Evolutionary conservation across 352 stramenopile genomes (phyloP), one percentile per base, ranked within the genome.

Genomic region (Plasmopara muralis): DNA sequence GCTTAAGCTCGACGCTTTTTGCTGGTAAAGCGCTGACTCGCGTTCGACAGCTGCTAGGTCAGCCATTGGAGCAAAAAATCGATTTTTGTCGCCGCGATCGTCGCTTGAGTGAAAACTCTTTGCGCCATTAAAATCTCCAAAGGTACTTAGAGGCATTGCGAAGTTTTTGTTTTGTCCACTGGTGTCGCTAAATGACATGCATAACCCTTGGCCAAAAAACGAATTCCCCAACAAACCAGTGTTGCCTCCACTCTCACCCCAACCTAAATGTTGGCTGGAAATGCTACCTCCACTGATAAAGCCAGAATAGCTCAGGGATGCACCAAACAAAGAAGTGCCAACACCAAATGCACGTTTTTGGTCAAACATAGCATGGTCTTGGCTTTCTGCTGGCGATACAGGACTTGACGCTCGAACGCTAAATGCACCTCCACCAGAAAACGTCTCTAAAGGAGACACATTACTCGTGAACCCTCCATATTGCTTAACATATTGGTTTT

Each of bases 41-140:
- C 68, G 74, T 53, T 92, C 82, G 9, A 92, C 66, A 15, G 79
- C 82, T 6, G 66, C 77, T 68, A 92, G 66, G 44, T 89, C 77
- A 29, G 68, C 57, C 76, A 90, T 83, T 10, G 71, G 60, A 8
- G 62, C 64, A 57, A 83, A 87, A 6, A 54, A 7, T 31, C 14
- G 48, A 48, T 47, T 63, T 10, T 55, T 48, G 6, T 40, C 31
- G 12, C 31, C 50, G 28, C 28, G 50, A 31, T 38, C 64, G 25
- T 28, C 28, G 25, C 43, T 25, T 33, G 59, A 57, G 2, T 25
- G 41, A 30, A 53, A 43, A 14, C 30, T 51, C 16, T 53, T 49
- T 14, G 31, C 14, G 13, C 28, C 44, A 16, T 16, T 42, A 37
- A 6, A 18, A 34, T 41, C 37, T n/a, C 15, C 43, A 13, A 49